These are phyloP conservation scores for Metschnikowia orientalis DNA, from an alignment of 805 yeast genomes.

Conservation along the genomic window DNA sequence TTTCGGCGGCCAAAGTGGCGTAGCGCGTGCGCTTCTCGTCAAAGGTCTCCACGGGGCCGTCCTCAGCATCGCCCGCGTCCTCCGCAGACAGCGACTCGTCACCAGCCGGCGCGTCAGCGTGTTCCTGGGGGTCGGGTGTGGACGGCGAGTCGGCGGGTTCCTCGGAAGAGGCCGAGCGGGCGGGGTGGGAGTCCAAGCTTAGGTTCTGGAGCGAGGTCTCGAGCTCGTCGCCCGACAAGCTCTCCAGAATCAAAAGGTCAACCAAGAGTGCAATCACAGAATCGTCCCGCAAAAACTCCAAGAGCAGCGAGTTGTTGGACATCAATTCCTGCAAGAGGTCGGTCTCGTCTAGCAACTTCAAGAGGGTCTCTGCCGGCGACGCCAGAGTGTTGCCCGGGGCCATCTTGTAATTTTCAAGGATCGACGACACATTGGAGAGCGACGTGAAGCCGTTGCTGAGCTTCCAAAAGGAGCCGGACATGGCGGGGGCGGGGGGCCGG, in stretches of 20 bases:
- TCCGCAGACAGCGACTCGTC: conserved; percentile 5
- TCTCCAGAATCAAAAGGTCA: conserved; percentile 31
- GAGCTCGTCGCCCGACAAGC: conserved; percentile 16
- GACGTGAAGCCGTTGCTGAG: conserved; percentile 44
- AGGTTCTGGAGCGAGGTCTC: conserved; percentile 15
- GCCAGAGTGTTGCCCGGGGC: conserved; percentile 12
- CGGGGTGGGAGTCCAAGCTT: conserved; percentile 9
- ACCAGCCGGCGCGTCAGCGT: too few species aligned
- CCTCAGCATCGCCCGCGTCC: conserved; percentile 8
- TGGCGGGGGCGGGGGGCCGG: conserved; percentile 11
- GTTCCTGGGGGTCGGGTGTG: conserved; percentile 4
- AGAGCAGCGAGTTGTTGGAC: conserved; percentile 68
- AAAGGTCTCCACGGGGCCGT: conserved; percentile 15
- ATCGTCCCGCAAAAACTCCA: conserved; percentile 63
- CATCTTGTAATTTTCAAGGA: conserved; percentile 32
- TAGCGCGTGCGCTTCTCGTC: conserved; percentile 34
- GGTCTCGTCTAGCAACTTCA: conserved; percentile 38
- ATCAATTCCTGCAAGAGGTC: conserved; percentile 51
- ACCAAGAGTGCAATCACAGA: conserved; percentile 33
- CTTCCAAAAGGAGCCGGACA: conserved; percentile 49
- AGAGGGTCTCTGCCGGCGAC: conserved; percentile 24
- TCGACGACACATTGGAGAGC: conserved; percentile 36
- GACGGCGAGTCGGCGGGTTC: neutral
- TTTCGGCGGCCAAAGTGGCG: conserved; percentile 68
- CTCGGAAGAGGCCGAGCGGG: neutral